Evolutionary conservation across 1,284 basidiomycete genomes (phyloP).

Genomic region (Veloboletus limbatus): DNA sequence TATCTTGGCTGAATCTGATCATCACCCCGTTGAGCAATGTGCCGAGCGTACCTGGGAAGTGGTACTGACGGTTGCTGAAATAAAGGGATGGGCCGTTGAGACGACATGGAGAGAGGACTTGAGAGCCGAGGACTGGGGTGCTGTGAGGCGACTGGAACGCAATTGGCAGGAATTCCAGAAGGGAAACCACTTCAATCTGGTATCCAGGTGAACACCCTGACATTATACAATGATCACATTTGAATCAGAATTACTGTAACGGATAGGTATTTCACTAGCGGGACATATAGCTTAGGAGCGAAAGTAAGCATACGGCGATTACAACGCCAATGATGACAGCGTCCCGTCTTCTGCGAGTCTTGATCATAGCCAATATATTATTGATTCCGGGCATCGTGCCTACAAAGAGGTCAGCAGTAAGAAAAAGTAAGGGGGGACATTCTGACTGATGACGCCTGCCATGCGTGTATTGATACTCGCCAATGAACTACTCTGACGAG

Average conservation of each 20-base stretch:
- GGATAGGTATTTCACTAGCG: constrained; percentile 30
- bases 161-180: constrained; percentile 64
- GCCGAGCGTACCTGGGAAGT: constrained; percentile 68
- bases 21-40: constrained; percentile 51
- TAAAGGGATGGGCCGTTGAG: constrained; percentile 68
- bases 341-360: constrained; percentile 85
- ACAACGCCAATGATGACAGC: constrained; percentile 86
- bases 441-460: constrained; percentile 76
- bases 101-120: constrained; percentile 48
- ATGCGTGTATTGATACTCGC: constrained; percentile 81
- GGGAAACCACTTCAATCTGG: constrained; percentile 40
- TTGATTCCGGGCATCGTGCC: constrained; percentile 93
- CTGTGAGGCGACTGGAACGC: constrained; percentile 55
- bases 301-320: constrained; percentile 80
- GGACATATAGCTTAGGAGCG: constrained; percentile 78
- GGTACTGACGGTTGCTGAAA: constrained; percentile 55
- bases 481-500: constrained; percentile 77
- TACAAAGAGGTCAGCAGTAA: constrained; percentile 28
- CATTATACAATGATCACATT: background rate
- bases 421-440: background rate
- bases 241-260: constrained; percentile 3
- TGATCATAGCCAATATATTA: constrained; percentile 89
- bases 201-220: background rate
- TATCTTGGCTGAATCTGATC: constrained; percentile 79
- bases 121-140: constrained; percentile 51